Evolutionary conservation across 306 rosid species (phyloP).

Genomic region (Malus sieversii): DNA sequence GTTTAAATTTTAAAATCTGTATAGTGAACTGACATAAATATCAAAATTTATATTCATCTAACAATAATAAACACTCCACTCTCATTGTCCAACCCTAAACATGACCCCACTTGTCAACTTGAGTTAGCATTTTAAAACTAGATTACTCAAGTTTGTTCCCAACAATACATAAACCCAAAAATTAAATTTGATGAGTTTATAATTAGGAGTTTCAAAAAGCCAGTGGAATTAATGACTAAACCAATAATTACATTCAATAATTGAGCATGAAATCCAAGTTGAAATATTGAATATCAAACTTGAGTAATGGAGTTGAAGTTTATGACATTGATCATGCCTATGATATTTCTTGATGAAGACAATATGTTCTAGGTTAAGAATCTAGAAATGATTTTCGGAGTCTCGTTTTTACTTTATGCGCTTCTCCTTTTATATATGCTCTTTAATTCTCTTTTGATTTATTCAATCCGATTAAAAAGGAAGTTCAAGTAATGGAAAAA

Average conservation of each 20-base stretch:
- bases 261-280: background rate
- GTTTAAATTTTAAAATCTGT: too few relatives aligned
- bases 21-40: too few relatives aligned
- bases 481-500: background rate
- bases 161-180: background rate
- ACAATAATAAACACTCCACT: background rate
- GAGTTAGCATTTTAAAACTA: background rate
- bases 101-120: background rate
- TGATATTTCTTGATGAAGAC: background rate
- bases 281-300: background rate
- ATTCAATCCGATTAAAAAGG: background rate
- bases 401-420: background rate
- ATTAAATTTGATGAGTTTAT: background rate
- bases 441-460: background rate
- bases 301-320: background rate
- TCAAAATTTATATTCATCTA: rapidly evolving
- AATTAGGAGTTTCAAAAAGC: background rate
- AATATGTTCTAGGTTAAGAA: background rate
- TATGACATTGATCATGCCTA: too few relatives aligned
- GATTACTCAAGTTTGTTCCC: background rate
- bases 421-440: too few relatives aligned
- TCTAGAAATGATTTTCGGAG: background rate
- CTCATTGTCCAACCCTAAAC: constrained; percentile 5
- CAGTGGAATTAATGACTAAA: background rate
- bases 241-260: background rate